Conservation (phyloP, 306 rosid genomes). For the Luffa acutangula region DNA sequence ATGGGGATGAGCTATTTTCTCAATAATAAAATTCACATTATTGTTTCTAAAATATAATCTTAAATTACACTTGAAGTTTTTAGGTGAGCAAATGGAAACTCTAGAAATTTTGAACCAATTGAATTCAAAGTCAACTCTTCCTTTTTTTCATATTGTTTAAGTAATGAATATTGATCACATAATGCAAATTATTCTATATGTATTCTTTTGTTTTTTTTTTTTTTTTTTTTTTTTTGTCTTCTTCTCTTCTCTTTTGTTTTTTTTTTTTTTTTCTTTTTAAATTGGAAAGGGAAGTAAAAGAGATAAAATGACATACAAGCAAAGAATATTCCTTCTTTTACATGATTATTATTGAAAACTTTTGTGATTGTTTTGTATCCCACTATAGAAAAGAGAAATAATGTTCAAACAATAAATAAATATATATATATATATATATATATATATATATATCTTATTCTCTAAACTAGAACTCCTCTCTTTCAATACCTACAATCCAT, state of each 20-base stretch:
- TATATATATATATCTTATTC: too few relatives aligned
- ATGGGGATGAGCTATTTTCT: slow-evolving; percentile 2
- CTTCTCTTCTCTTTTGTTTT: neutral
- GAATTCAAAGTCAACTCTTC: neutral
- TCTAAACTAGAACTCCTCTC: neutral
- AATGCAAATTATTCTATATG: neutral
- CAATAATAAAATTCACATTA: neutral
- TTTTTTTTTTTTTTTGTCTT: neutral
- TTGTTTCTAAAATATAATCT: neutral
- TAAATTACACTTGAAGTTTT: neutral
- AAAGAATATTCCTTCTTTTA: neutral
- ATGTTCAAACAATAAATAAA: neutral
- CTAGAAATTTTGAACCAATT: neutral
- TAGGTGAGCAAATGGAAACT: neutral
- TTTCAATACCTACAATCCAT: neutral
- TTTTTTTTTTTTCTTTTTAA: neutral
- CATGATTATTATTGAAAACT: neutral
- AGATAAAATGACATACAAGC: neutral
- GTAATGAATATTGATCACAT: neutral
- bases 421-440: too few relatives aligned
- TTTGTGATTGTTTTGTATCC: neutral
- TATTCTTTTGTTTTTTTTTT: neutral
- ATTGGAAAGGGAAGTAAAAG: neutral
- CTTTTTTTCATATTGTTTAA: neutral
- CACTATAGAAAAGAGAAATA: neutral